phyloP scores from a whole-genome alignment of 345 rosid genomes.

The Heritiera littoralis region DNA sequence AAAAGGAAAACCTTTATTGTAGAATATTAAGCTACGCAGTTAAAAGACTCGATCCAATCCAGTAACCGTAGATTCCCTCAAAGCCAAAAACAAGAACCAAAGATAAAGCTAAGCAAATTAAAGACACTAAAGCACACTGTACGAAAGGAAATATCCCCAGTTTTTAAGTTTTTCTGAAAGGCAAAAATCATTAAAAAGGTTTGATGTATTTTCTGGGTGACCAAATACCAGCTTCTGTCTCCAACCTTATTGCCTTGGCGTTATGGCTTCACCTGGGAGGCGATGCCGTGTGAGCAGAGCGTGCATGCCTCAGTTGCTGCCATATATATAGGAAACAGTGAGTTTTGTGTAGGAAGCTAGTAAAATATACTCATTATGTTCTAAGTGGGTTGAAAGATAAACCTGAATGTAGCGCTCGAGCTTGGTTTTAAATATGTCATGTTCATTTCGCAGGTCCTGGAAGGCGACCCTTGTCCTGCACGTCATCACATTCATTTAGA shows the following conservation, averaged over 20 bases:
- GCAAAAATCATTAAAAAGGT: not conserved
- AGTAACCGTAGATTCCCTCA: not conserved
- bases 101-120: not conserved
- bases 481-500: constrained; percentile 16
- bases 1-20: not conserved
- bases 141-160: not conserved
- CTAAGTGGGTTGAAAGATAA: not conserved
- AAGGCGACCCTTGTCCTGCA: constrained; percentile 14
- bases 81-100: not conserved
- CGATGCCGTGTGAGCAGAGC: not conserved
- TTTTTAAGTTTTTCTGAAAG: not conserved
- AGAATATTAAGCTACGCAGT: not conserved
- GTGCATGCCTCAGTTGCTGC: constrained; percentile 22
- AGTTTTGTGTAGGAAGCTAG: not conserved
- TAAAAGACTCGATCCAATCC: not conserved
- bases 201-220: not conserved
- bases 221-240: not conserved
- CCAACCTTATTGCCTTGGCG: not conserved
- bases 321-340: not conserved
- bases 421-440: not conserved
- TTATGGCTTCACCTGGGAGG: not conserved
- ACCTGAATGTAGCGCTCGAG: constrained; percentile 34
- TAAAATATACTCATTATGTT: not conserved
- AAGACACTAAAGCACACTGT: not conserved
- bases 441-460: constrained; percentile 22